Percentiles rank a stretch among this genome's conserved stretches.
phyloP scores from a whole-genome alignment of 345 rosid genomes.

The Citrus sinensis region DNA sequence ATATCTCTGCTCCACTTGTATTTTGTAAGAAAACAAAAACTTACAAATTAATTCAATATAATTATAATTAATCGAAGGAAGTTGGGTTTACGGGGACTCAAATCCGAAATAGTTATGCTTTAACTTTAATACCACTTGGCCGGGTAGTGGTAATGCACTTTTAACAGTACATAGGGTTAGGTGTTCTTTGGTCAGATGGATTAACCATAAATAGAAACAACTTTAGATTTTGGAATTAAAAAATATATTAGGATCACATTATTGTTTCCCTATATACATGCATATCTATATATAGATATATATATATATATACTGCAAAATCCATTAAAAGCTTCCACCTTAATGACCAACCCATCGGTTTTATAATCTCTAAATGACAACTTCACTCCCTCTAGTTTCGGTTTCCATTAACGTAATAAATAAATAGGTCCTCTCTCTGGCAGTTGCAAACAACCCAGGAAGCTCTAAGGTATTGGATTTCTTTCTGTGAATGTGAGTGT shows the following conservation, averaged over 20 bases:
- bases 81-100: too few relatives aligned
- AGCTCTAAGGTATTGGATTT: conserved; percentile 9
- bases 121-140: too few relatives aligned
- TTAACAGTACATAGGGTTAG: too few relatives aligned
- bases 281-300: too few relatives aligned
- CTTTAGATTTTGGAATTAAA: too few relatives aligned
- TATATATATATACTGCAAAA: neutral
- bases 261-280: neutral
- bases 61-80: too few relatives aligned
- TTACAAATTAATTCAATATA: too few relatives aligned
- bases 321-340: neutral
- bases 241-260: too few relatives aligned
- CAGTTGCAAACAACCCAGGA: neutral
- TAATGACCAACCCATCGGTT: neutral
- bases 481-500: neutral
- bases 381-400: neutral
- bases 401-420: neutral
- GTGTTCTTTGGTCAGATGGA: too few relatives aligned
- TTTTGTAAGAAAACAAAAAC: fast-evolving
- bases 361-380: neutral
- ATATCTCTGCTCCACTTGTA: fast-evolving
- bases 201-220: too few relatives aligned
- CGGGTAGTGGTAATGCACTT: too few relatives aligned
- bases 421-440: neutral
- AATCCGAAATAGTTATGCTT: too few relatives aligned